Base-by-base conservation (phyloP, 257 asterid genomes). In the Buddleja alternifolia region DNA sequence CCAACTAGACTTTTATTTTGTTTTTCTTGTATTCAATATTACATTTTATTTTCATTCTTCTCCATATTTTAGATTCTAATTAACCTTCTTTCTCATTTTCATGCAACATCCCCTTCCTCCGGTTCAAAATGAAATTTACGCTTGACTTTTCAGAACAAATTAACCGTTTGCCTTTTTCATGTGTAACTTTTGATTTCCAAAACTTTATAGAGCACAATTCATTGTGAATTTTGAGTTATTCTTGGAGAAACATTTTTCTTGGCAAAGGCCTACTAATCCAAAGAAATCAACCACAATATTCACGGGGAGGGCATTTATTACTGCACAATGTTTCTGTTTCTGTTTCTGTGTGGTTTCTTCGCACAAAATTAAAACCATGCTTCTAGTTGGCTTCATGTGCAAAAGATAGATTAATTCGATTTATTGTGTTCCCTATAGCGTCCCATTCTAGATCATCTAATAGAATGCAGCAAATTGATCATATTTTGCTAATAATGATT, bases 21-120 rank as follows among this genome's bases (percentile, higher is more conserved):
- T 4, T 11, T 16, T 16, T 65, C 34, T 25, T 21, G 36, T 32
- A 25, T 63, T 19, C 19, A 17, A 2, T 12, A 44, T 29, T 19
- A 58, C 8, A 50, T 52, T 29, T 72, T 34, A n/a, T 24, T 54
- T 34, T 41, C 47, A 62, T 25, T 72, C 66, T 44, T 53, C 71
- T 53, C 44, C 29, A 63, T 4, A 41, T 44, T 65, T 46, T 37
- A 47, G 20, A 47, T 59, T 59, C 53, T 20, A 6, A 12, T n/a
- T 36, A 46, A 2, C 40, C 41, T 40, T 15, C 14, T 39, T 10
- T 7, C 15, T 23, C 45, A 23, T 60, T 23, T 32, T 25, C 19
- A 32, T 47, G 7, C 7, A 10, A 8, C 16, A 16, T 41, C 46
- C 41, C 51, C 55, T 21, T 14, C 36, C 65, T 67, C 34, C 34